phyloP scores from a whole-genome alignment of 2,329 filamentous ascomycete species.

The Fusarium tuaranense region DNA sequence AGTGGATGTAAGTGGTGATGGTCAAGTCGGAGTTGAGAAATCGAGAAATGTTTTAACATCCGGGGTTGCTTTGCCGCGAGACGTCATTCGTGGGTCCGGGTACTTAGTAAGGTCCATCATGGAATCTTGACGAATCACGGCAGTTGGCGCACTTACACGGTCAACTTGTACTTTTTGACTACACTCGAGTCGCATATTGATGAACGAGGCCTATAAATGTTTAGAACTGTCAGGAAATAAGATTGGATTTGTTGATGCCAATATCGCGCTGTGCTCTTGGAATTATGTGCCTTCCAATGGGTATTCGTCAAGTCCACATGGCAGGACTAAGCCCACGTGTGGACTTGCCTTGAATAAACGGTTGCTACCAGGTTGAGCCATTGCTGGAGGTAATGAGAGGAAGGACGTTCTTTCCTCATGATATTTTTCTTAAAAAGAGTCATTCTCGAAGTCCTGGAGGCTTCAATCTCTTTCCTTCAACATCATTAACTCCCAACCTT shows the following conservation, averaged over 20 bases:
- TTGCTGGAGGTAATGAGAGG: too few relatives aligned
- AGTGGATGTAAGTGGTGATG: constrained; percentile 4
- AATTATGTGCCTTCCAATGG: background rate
- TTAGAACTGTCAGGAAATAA: background rate
- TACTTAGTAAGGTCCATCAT: constrained; percentile 14
- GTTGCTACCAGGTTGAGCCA: too few relatives aligned
- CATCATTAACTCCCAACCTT: background rate
- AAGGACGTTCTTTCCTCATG: background rate
- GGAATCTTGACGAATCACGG: constrained; percentile 34
- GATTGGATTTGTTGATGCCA: background rate
- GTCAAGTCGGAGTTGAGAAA: constrained; percentile 24
- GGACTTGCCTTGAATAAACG: background rate
- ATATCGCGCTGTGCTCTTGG: background rate
- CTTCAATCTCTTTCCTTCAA: background rate
- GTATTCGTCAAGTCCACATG: background rate
- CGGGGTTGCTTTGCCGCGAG: constrained; percentile 14
- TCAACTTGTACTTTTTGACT: background rate
- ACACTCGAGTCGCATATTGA: background rate
- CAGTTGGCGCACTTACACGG: constrained; percentile 23
- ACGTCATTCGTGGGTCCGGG: constrained; percentile 38
- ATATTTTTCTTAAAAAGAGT: background rate
- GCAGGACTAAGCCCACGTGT: background rate
- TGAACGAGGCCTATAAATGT: background rate
- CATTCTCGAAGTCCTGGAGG: background rate
- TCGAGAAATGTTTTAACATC: constrained; percentile 36